Conservation (phyloP, 352 stramenopile species). For the Globisporangium polare region DNA sequence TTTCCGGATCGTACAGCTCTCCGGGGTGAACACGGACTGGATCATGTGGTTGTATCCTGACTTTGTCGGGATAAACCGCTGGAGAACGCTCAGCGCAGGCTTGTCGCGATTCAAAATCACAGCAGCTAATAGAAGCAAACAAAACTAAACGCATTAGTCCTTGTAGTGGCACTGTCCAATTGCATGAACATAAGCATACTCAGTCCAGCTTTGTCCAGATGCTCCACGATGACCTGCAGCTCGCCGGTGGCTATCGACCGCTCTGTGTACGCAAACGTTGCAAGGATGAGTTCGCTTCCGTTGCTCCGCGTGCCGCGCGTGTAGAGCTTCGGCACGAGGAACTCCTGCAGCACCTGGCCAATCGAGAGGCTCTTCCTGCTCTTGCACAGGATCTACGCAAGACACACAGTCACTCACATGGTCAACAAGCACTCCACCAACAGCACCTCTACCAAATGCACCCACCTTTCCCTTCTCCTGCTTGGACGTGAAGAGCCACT, state of each 20-base stretch:
- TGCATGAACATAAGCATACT: slow-evolving; percentile 20
- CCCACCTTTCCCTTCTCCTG: slow-evolving; percentile 60
- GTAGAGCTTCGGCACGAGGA: slow-evolving; percentile 27
- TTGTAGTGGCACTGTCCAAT: too few species aligned
- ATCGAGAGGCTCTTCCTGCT: slow-evolving; percentile 55
- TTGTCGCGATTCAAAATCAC: slow-evolving; percentile 48
- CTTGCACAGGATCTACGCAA: slow-evolving; percentile 49
- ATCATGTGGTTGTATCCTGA: slow-evolving; percentile 72
- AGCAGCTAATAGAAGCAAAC: slow-evolving; percentile 9
- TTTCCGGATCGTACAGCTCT: slow-evolving; percentile 51
- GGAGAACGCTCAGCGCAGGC: slow-evolving; percentile 49
- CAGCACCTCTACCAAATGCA: neutral
- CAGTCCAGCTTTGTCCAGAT: slow-evolving; percentile 40
- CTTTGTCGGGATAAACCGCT: slow-evolving; percentile 61
- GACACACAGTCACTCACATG: neutral
- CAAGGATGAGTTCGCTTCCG: slow-evolving; percentile 37
- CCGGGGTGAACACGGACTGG: slow-evolving; percentile 59
- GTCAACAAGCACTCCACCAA: neutral
- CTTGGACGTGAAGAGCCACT: slow-evolving; percentile 73
- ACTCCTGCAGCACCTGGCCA: slow-evolving; percentile 44
- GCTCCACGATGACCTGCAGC: slow-evolving; percentile 47
- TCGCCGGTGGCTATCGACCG: slow-evolving; percentile 33
- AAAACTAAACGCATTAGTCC: neutral
- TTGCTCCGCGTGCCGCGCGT: slow-evolving; percentile 15
- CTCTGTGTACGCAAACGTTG: slow-evolving; percentile 50